Evolutionary conservation across 768 basidiomycete genomes (phyloP).

Genomic region (Mrakia hoshinonis): DNA sequence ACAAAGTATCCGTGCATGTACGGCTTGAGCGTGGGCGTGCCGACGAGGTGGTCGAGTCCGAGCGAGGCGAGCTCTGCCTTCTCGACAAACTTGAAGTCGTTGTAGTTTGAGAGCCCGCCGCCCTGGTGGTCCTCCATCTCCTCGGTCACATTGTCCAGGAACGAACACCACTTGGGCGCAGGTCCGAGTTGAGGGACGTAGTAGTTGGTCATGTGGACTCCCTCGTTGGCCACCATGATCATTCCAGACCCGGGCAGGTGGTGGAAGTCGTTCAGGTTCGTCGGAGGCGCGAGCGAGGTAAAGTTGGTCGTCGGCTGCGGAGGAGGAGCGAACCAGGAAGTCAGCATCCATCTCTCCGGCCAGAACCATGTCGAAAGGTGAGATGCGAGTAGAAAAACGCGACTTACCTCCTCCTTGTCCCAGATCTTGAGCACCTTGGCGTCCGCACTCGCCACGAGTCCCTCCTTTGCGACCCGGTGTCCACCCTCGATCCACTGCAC

Average conservation of each 20-base stretch:
- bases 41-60: conserved; percentile 88
- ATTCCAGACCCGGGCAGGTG: conserved; percentile 83
- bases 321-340: neutral
- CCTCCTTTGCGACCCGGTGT: conserved; percentile 55
- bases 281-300: conserved; percentile 80
- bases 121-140: conserved; percentile 83
- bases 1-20: conserved; percentile 99
- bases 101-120: conserved; percentile 63
- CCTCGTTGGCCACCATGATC: conserved; percentile 86
- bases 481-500: conserved; percentile 86
- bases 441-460: conserved; percentile 83
- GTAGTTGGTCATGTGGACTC: conserved; percentile 89
- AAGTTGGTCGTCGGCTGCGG: conserved; percentile 73
- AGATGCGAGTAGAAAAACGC: neutral
- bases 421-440: conserved; percentile 97
- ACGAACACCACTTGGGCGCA: conserved; percentile 91
- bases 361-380: neutral
- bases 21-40: conserved; percentile 89
- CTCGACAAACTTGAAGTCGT: conserved; percentile 97
- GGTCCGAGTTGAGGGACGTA: conserved; percentile 94
- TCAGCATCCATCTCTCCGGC: neutral
- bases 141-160: conserved; percentile 97
- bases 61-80: conserved; percentile 77
- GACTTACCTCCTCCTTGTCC: conserved; percentile 60
- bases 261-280: conserved; percentile 81